Evolutionary conservation across 208 protist genomes (phyloP).

Genomic region (Porcisia deanei): DNA sequence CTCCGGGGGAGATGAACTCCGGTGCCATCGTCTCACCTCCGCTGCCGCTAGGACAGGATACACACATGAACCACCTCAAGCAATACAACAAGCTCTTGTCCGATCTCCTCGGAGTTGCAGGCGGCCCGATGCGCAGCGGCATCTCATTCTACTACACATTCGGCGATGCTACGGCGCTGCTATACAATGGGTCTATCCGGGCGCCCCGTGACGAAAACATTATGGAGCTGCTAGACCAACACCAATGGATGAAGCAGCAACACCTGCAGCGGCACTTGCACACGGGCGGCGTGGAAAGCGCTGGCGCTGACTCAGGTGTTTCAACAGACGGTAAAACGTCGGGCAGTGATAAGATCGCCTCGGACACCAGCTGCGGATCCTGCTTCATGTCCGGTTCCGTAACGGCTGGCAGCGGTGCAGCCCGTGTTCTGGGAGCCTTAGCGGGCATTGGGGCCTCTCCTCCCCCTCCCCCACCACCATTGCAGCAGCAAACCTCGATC

Average conservation of each 20-base stretch:
- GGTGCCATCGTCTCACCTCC: background rate
- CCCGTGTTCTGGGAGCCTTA: background rate
- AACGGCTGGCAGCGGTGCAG: background rate
- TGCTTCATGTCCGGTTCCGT: background rate
- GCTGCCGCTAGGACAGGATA: constrained; percentile 10
- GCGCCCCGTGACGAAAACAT: constrained; percentile 41
- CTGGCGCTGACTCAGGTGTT: background rate
- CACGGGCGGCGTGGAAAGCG: background rate
- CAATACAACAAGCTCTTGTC: constrained; percentile 37
- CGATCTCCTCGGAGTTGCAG: constrained; percentile 41
- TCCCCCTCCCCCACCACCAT: background rate
- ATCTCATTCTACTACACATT: constrained; percentile 63
- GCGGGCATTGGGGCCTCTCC: constrained; percentile 7
- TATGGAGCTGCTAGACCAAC: constrained; percentile 33
- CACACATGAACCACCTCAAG: constrained; percentile 32
- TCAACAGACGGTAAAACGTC: background rate
- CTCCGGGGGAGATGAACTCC: constrained; percentile 3
- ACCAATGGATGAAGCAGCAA: constrained; percentile 10
- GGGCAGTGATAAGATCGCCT: background rate
- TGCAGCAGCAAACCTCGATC: background rate
- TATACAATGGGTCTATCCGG: constrained; percentile 62
- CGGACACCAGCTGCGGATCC: background rate
- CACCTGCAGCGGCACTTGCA: constrained; percentile 2
- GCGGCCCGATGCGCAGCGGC: constrained; percentile 44
- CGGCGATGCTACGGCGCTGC: constrained; percentile 46